Base-by-base conservation (phyloP, 495 filamentous ascomycete species). In the Rusavskia elegans region DNA sequence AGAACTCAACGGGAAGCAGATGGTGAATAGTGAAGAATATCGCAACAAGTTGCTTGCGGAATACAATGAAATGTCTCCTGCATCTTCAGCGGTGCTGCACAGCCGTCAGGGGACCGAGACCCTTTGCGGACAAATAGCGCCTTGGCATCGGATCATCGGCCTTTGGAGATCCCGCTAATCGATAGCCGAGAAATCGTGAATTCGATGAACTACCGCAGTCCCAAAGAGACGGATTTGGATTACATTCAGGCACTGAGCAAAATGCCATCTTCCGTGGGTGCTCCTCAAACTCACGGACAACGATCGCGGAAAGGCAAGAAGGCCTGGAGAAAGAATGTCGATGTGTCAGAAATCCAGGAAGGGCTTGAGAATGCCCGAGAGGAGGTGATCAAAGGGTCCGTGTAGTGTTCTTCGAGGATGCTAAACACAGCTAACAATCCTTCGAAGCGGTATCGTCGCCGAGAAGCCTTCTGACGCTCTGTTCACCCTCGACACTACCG, bases 241-340 rank as follows among this genome's bases (percentile, higher is more conserved):
- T 0, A 42, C 40, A 42, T 27, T 27, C 25, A 0, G 25, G 16
- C n/a, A 42, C n/a, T 19, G 20, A 14, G 1, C 20, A 21, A 9
- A 8, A 46, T 46, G 44, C 13, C 19, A n/a, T 23, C 23, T 11
- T 8, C 44, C 10, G 19, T 29, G 1, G 66, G 65, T 52, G 68
- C 80, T 23, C 80, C 79, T 14, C 68, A 73, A 41, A 74, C 79
- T 57, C 74, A 70, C 57, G 89, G 82, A 57, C 92, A 97, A 66
- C 81, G 89, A 40, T 95, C 89, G 11, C 76, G 92, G 61, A 98
- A 97, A 66, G 90, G 92, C 55, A 98, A 98, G 71, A 95, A 89
- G 68, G 92, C 92, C 19, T 98, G 92, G 92, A 76, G 92, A 58
- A 98, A 97, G 66, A 93, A 98, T 71, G 85, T 97, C 61, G 88